Evolutionary conservation across 495 filamentous ascomycete species (phyloP), one percentile per base, ranked within the genome.

Genomic region (Chaetomium fimeti): DNA sequence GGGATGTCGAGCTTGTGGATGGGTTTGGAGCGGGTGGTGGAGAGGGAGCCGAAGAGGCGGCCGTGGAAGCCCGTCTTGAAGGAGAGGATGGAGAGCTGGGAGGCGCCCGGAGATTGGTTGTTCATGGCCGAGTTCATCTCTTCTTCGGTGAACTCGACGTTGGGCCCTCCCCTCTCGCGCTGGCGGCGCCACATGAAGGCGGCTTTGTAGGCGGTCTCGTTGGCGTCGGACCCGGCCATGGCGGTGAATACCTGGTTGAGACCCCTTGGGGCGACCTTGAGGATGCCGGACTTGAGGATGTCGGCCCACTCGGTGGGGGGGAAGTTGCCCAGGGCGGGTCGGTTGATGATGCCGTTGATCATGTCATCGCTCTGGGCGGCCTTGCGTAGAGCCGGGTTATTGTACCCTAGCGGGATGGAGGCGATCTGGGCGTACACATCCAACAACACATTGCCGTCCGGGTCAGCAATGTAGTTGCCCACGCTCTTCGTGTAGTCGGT

Each of bases 1-100:
- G 94, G 94, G 71, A 98, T 98, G 72, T 98, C 94, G 66, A 98
- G 83, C 79, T 98, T 98, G 84, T 98, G 94, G 79, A 98, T 94
- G 22, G 94, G 86, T 84, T 98, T 98, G 78, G 88, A 92, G 74
- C 94, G 89, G 25, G 94, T 98, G 36, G 94, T 98, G 61, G 89
- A 93, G 52, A 98, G 85, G 66, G 85, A 88, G 66, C 91, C 94
- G 76, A 98, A 97, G 32, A 98, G 85, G 67, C 94, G 91, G 69
- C 94, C 94, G 81, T 98, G 94, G 85, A 98, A 98, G 69, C 80
- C 92, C 45, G 89, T 85, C 79, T 87, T 92, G 87, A 98, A 98
- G 65, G 89, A 93, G 70, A 98, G 78, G 76, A 98, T 97, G 38
- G 90, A 93, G 67, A 97, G 82, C 58, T 91, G 82, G 5, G 95